Base-by-base conservation (phyloP, 2,329 filamentous ascomycete species). In the Aspergillus vadensis region DNA sequence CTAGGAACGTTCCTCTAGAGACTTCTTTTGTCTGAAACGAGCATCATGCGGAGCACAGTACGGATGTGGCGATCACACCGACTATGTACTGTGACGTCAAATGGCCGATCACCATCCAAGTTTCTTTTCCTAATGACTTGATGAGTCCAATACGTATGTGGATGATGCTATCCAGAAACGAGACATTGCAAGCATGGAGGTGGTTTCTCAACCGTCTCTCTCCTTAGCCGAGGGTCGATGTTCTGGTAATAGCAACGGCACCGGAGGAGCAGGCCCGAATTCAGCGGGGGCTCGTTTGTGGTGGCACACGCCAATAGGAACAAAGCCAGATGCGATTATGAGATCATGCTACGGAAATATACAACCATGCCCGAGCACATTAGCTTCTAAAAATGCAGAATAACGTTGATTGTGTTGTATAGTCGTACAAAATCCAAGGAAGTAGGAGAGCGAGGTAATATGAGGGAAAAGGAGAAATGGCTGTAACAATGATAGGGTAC, bases 401-500 rank as follows among this genome's bases (percentile, higher is more conserved):
- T 52, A 36, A 44, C 21, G 38, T 65, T 61, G 58, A 66, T 69
- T 62, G 63, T 67, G 60, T 61, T 63, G 57, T 63, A 47, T 68
- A 69, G 65, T 70, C 63, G 62, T 69, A 69, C 67, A 69, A 50
- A 65, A 62, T 59, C 55, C 62, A 63, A 57, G 53, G 61, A 51
- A 62, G 19, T 19, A 60, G 50, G 55, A 54, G 43, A 36, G 27
- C 27, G 19, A 38, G 32, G 36, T 23, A 56, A 58, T 51, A 48
- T 27, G 44, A 56, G 53, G 58, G 58, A 57, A 63, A 49, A 30
- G 57, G 56, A 50, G 52, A 58, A 49, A 58, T 55, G 30, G 53
- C 32, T 58, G 53, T 63, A 67, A 71, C 60, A 57, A 67, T 61
- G 62, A 64, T 25, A 44, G 63, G 69, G 68, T 75, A 75, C 71